phyloP scores from a whole-genome alignment of 371 early-diverging fungal genomes.

The Rhizopus stolonifer region DNA sequence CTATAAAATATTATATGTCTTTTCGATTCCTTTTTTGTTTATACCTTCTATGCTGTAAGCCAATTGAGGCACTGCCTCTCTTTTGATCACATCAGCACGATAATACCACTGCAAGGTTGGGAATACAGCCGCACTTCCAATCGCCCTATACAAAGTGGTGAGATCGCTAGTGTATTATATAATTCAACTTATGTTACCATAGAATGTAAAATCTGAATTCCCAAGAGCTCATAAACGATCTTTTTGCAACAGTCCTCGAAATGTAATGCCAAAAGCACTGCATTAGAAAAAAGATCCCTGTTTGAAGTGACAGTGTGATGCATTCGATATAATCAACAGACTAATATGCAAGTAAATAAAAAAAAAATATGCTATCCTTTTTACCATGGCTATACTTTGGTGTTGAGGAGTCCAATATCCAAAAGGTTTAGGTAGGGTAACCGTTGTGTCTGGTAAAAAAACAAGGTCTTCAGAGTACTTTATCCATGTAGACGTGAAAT shows the following conservation, averaged over 20 bases:
- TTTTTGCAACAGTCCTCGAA: slow-evolving; percentile 35
- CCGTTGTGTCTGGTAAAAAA: too few relatives aligned
- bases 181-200: slow-evolving; percentile 25
- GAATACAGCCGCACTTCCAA: slow-evolving; percentile 41
- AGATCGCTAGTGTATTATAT: not conserved
- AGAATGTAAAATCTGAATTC: slow-evolving; percentile 39
- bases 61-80: slow-evolving; percentile 45
- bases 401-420: slow-evolving; percentile 34
- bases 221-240: slow-evolving; percentile 35
- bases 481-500: slow-evolving; percentile 41
- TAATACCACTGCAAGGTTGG: slow-evolving; percentile 48
- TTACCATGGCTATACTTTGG: slow-evolving; percentile 32
- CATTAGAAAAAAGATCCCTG: slow-evolving; percentile 33
- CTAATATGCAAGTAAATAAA: slow-evolving; percentile 29
- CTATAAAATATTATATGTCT: slow-evolving; percentile 18
- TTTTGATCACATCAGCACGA: slow-evolving; percentile 20
- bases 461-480: too few relatives aligned
- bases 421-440: too few relatives aligned
- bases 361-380: slow-evolving; percentile 8
- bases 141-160: slow-evolving; percentile 23
- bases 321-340: slow-evolving; percentile 33
- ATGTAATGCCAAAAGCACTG: slow-evolving; percentile 50
- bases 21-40: too few relatives aligned
- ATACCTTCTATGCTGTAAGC: slow-evolving; percentile 48
- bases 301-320: slow-evolving; percentile 31